These are phyloP conservation scores for Suillus luteus DNA, from an alignment of 768 basidiomycete species.

Conservation along the genomic window DNA sequence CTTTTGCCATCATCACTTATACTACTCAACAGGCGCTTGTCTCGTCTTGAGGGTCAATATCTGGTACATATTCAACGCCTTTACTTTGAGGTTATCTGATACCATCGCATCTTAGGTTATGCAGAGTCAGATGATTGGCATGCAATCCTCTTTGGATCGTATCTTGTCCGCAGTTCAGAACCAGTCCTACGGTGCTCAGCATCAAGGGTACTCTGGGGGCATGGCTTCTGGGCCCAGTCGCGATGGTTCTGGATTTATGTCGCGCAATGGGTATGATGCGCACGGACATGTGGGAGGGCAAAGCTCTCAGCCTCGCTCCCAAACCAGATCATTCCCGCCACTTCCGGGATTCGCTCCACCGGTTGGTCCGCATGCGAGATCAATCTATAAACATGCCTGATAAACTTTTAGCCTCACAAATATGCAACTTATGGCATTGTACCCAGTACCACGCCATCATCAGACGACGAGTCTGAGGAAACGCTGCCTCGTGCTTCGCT, in stretches of 20 bases:
- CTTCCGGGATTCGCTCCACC: slow-evolving; percentile 92
- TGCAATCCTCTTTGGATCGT: slow-evolving; percentile 87
- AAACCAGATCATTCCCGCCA: slow-evolving; percentile 66
- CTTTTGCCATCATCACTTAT: slow-evolving; percentile 20
- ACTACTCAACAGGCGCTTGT: slow-evolving; percentile 60
- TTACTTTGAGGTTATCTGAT: slow-evolving; percentile 5
- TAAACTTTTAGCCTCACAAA: slow-evolving; percentile 68
- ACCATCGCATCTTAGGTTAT: slow-evolving; percentile 56
- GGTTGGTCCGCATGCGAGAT: slow-evolving; percentile 44
- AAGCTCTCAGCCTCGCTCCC: slow-evolving; percentile 33
- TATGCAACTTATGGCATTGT: slow-evolving; percentile 91
- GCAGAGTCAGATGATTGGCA: slow-evolving; percentile 94
- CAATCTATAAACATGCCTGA: slow-evolving; percentile 23
- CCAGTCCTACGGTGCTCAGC: slow-evolving; percentile 38
- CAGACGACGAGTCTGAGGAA: slow-evolving; percentile 91
- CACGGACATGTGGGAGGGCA: slow-evolving; percentile 30
- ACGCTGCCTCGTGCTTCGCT: slow-evolving; percentile 80
- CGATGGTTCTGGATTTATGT: slow-evolving; percentile 32
- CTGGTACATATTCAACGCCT: slow-evolving; percentile 47
- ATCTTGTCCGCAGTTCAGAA: slow-evolving; percentile 69
- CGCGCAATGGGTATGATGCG: slow-evolving; percentile 36
- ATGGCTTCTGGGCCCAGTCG: slow-evolving; percentile 25
- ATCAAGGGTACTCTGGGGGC: slow-evolving; percentile 19
- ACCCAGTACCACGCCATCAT: slow-evolving; percentile 79
- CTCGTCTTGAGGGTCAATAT: slow-evolving; percentile 85